phyloP scores from a whole-genome alignment of 2,329 filamentous ascomycete genomes.

The Thermomyces lanuginosus region DNA sequence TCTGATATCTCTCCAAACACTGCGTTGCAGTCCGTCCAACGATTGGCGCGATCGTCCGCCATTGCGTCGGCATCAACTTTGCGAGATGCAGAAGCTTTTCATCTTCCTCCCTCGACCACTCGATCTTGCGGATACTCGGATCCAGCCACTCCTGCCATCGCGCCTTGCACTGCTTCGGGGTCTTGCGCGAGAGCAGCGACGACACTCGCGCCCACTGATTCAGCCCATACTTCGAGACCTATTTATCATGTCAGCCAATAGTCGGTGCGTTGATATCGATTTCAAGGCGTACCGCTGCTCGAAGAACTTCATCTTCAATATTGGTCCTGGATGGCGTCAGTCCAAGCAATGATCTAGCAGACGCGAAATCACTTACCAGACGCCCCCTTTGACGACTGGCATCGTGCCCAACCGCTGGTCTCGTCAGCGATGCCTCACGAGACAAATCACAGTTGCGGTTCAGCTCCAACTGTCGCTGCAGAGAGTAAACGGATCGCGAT shows the following conservation, averaged over 20 bases:
- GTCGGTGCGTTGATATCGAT: neutral
- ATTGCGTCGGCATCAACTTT: slow-evolving; percentile 98
- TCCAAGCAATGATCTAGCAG: slow-evolving; percentile 2
- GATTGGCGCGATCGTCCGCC: slow-evolving; percentile 94
- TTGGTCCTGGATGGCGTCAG: slow-evolving; percentile 36
- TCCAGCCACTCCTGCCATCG: slow-evolving; percentile 98
- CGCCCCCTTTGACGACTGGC: slow-evolving; percentile 51
- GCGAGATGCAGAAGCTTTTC: slow-evolving; percentile 92
- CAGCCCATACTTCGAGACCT: slow-evolving; percentile 75
- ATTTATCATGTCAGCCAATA: slow-evolving; percentile 4
- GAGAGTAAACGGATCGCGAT: too few species aligned
- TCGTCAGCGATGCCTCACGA: too few species aligned
- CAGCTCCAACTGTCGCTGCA: too few species aligned
- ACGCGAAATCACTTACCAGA: slow-evolving; percentile 31
- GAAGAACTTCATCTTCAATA: slow-evolving; percentile 86
- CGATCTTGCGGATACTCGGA: slow-evolving; percentile 92
- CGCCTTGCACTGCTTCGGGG: slow-evolving; percentile 97
- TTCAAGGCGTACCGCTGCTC: slow-evolving; percentile 47
- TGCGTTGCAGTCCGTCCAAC: slow-evolving; percentile 93
- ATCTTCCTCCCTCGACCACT: slow-evolving; percentile 98
- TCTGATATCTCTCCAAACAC: slow-evolving; percentile 92
- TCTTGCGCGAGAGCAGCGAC: slow-evolving; percentile 90
- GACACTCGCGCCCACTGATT: slow-evolving; percentile 98
- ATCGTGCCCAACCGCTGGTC: too few species aligned
- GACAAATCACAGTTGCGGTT: too few species aligned